Conservation (phyloP, 164 flowering plant genomes). For the Magnolia changhungtana region DNA sequence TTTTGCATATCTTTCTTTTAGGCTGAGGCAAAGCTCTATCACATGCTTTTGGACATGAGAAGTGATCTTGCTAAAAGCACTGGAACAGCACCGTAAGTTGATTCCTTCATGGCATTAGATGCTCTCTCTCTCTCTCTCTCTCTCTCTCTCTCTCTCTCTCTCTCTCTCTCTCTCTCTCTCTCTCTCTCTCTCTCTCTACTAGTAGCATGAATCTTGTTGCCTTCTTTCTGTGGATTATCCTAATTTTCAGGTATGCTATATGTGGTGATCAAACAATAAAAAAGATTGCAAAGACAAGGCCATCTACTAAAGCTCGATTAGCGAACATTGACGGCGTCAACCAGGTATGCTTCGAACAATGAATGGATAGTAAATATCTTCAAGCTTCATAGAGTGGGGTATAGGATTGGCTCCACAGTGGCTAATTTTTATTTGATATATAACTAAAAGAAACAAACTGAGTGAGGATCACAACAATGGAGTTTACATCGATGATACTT, state of each 20-base stretch:
- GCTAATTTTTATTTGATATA: no score
- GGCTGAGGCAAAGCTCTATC: conserved; percentile 45
- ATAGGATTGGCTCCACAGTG: no score
- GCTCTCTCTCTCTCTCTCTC: no score
- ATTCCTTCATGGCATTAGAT: not conserved
- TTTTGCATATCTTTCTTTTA: conserved; percentile 14
- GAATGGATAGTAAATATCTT: not conserved
- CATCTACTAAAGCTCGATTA: conserved; percentile 57
- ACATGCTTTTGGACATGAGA: conserved; percentile 49
- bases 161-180: not conserved
- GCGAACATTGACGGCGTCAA: conserved; percentile 66
- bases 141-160: not conserved
- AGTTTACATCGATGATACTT: no score
- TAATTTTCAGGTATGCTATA: conserved; percentile 50
- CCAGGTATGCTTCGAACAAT: conserved; percentile 34
- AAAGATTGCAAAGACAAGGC: conserved; percentile 47
- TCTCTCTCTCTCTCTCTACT: not conserved
- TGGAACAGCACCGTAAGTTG: conserved; percentile 66
- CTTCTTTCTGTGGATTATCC: not conserved
- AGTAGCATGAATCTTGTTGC: not conserved
- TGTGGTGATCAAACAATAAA: conserved; percentile 62
- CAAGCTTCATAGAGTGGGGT: no score
- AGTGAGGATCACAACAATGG: no score
- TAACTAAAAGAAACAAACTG: no score
- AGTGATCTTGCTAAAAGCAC: conserved; percentile 41